Conservation (phyloP, 2,329 filamentous ascomycete genomes). For the Colletotrichum tropicicola region DNA sequence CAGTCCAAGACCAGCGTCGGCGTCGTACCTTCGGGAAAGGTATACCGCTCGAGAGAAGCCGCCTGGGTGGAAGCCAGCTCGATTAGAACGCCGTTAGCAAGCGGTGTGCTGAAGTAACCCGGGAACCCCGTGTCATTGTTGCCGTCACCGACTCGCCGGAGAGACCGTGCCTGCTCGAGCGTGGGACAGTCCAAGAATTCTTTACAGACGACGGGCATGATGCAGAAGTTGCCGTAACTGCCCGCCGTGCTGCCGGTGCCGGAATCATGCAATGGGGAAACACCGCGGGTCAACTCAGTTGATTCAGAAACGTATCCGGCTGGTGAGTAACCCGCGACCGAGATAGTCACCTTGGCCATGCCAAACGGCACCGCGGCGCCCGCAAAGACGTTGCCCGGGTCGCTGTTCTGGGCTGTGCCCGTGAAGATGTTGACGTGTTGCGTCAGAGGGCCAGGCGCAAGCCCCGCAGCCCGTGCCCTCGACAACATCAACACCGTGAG, state of each 20-base stretch:
- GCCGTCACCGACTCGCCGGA: neutral
- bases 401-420: neutral
- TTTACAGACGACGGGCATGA: conserved; percentile 8
- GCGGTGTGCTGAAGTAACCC: conserved; percentile 14
- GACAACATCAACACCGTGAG: neutral
- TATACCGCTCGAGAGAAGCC: neutral
- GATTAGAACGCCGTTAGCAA: neutral
- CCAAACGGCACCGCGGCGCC: conserved; percentile 1
- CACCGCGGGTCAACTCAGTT: neutral
- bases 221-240: conserved; percentile 14
- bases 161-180: neutral
- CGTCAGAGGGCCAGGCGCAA: neutral
- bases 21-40: neutral
- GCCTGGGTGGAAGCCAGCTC: conserved; percentile 1
- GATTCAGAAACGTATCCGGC: neutral
- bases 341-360: neutral
- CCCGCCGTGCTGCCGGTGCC: conserved; percentile 10
- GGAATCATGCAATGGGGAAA: conserved; percentile 9
- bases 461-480: neutral
- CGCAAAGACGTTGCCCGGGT: conserved; percentile 1
- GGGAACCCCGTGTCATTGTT: neutral
- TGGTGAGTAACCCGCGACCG: neutral
- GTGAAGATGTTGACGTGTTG: conserved; percentile 15
- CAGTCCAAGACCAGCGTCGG: conserved; percentile 3
- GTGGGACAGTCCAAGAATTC: neutral